Conservation (phyloP, 345 rosid species). For the Bruguiera gymnorhiza region DNA sequence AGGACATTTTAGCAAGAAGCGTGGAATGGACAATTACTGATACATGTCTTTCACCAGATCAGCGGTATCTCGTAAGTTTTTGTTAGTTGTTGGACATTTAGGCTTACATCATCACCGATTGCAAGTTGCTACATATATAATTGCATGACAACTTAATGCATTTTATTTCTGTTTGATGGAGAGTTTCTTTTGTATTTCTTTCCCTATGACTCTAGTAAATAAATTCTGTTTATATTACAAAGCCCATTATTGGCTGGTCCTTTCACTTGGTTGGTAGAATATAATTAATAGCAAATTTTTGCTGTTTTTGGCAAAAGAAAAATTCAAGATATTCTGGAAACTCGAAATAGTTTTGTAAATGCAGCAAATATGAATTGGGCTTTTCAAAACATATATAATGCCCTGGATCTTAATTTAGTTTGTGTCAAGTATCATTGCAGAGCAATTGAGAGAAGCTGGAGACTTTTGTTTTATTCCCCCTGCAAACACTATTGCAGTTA, state of each 20-base stretch:
- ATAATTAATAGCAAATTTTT: neutral
- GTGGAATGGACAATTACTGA: constrained; percentile 64
- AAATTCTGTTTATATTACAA: neutral
- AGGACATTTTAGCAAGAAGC: constrained; percentile 50
- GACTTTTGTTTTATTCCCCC: neutral
- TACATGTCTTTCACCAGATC: constrained; percentile 65
- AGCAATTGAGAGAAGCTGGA: neutral
- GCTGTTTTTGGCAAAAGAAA: neutral
- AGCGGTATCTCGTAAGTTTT: constrained; percentile 48
- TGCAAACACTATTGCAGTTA: neutral
- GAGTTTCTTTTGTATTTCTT: neutral
- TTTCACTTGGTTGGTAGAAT: neutral
- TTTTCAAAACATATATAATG: neutral
- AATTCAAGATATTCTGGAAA: neutral
- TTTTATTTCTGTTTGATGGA: neutral
- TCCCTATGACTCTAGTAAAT: too few species aligned
- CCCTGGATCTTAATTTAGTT: neutral
- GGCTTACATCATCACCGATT: neutral
- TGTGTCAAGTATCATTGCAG: neutral
- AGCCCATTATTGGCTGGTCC: neutral
- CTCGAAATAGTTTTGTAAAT: neutral
- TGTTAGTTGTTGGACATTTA: neutral
- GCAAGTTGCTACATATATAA: neutral
- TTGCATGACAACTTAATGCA: too few species aligned
- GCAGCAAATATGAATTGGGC: neutral